Evolutionary conservation across 371 early-diverging fungal species (phyloP).

Genomic region (Apophysomyces ossiformis): DNA sequence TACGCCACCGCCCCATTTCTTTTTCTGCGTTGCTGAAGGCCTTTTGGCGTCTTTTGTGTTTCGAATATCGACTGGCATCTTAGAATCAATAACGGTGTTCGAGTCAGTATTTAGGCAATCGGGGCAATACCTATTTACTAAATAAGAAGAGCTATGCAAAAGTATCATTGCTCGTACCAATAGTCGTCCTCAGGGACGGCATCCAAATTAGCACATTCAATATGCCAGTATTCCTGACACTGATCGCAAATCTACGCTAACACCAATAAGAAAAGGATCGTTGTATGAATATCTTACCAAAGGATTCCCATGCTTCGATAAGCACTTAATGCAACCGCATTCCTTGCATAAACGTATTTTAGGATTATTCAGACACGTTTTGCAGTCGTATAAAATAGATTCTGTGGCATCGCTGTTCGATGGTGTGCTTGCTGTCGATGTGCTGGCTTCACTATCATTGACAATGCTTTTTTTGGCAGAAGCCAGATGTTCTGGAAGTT

Average conservation of each 20-base stretch:
- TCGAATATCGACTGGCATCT: constrained; percentile 37
- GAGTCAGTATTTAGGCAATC: constrained; percentile 52
- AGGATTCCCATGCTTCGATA: constrained; percentile 57
- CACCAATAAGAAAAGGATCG: background rate
- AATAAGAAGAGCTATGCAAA: background rate
- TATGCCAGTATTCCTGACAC: constrained; percentile 61
- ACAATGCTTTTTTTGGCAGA: no score
- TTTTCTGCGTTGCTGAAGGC: constrained; percentile 47
- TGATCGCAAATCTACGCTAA: constrained; percentile 57
- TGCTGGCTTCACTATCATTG: background rate
- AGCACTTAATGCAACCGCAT: constrained; percentile 61
- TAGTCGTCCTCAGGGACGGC: constrained; percentile 51
- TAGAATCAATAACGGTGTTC: constrained; percentile 39
- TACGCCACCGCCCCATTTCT: constrained; percentile 58
- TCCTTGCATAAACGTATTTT: constrained; percentile 39
- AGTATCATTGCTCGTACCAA: constrained; percentile 26
- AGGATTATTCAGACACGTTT: constrained; percentile 55
- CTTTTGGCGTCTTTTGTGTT: constrained; percentile 46
- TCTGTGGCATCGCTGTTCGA: background rate
- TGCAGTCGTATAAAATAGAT: constrained; percentile 10
- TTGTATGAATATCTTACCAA: constrained; percentile 29
- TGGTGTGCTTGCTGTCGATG: background rate
- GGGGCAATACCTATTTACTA: constrained; percentile 51
- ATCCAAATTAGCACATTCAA: constrained; percentile 47
- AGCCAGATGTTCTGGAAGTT: background rate